phyloP scores from a whole-genome alignment of 1,284 basidiomycete species.

The Cryptococcus sp. region DNA sequence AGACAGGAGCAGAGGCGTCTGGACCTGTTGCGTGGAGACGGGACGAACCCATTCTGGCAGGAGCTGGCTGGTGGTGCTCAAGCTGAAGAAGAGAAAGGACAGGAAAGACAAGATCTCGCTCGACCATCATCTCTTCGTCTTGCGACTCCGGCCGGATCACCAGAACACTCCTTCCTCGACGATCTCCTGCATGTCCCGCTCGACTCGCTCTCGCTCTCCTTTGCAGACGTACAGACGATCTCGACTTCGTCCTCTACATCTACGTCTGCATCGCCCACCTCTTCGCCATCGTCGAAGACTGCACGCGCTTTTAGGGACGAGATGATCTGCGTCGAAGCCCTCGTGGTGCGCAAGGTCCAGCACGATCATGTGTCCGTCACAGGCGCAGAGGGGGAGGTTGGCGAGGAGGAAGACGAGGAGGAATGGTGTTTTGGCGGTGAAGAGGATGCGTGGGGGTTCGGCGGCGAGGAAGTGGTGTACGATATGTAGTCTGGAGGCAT shows the following conservation, averaged over 20 bases:
- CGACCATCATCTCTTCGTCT: conserved; percentile 36
- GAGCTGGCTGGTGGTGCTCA: background rate
- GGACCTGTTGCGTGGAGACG: conserved; percentile 50
- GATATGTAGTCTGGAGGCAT: no score
- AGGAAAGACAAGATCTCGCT: conserved; percentile 18
- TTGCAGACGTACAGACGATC: conserved; percentile 45
- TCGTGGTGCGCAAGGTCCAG: conserved; percentile 49
- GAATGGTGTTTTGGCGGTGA: conserved; percentile 35
- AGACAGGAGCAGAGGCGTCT: conserved; percentile 40
- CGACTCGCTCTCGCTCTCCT: conserved; percentile 48
- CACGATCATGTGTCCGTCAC: conserved; percentile 27
- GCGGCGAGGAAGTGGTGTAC: background rate
- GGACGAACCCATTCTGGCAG: conserved; percentile 29
- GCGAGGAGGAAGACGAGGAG: conserved; percentile 25
- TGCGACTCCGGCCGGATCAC: conserved; percentile 25
- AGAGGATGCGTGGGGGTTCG: conserved; percentile 34
- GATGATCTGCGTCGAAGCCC: conserved; percentile 52
- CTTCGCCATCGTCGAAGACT: background rate
- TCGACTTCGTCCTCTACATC: background rate
- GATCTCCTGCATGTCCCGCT: conserved; percentile 42
- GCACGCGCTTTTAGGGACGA: conserved; percentile 21
- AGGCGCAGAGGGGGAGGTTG: conserved; percentile 15
- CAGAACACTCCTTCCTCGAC: conserved; percentile 32
- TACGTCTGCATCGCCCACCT: background rate
- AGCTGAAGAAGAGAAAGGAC: background rate